Base-by-base conservation (phyloP, 768 basidiomycete species). In the Auriscalpium vulgare region DNA sequence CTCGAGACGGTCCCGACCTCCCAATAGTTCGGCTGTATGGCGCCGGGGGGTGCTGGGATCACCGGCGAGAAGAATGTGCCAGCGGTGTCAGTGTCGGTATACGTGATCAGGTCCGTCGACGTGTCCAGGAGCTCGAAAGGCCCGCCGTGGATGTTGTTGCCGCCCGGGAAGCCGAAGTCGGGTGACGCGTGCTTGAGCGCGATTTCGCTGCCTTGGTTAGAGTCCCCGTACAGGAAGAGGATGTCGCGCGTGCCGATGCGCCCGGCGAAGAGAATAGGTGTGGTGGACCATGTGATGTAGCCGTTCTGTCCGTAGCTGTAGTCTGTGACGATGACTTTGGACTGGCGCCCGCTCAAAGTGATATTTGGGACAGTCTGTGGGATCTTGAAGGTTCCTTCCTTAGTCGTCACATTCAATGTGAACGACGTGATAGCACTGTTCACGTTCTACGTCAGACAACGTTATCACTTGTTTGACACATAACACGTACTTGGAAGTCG, bases 1-100 rank as follows among this genome's bases (percentile, higher is more conserved):
- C 85, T 81, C 4, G 75, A 66, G 62, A 91, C 90, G 21, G 85
- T 83, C 29, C 90, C 89, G 51, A 88, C 71, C 52, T 81, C 75
- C 84, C 85, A 91, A 74, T 75, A 91, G 61, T 79, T 81, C 44
- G 72, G 72, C 54, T 85, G 74, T 11, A 76, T 72, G 34, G 75
- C 69, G 4, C 64, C 68, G 5, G 67, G 60, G 7, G 65, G 59
- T 0, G 71, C 69, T 6, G 83, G 68, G 45, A 91, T 74, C 16
- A 80, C 76, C 1, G 91, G 91, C 5, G 85, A 75, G 83, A 87
- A 93, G 73, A 90, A 89, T 0, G 83, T 85, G 35, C 76, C 79
- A 3, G 85, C 84, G 0, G 85, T 86, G 13, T 64, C 70, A 0
- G 82, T 75, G 63, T 91, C 88, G 8, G 81, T 79, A 62, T 75